Evolutionary conservation across 805 yeast genomes (phyloP).

Genomic region (Wickerhamiella parazyma): DNA sequence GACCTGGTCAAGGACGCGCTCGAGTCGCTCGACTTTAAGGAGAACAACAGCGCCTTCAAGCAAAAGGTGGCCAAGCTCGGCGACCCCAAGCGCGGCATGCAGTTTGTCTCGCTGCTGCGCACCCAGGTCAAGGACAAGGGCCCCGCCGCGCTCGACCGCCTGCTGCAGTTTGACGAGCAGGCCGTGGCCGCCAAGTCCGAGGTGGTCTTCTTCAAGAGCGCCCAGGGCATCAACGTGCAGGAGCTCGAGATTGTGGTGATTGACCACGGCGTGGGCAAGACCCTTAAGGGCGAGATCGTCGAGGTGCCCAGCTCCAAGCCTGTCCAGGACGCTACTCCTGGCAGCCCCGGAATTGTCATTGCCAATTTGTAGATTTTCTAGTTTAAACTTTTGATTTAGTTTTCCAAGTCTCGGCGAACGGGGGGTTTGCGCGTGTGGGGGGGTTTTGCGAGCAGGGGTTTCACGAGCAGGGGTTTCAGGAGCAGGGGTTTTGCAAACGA

Average conservation of each 20-base stretch:
- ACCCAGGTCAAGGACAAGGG: slow-evolving; percentile 55
- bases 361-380: slow-evolving; percentile 30
- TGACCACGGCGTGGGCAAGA: slow-evolving; percentile 59
- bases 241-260: slow-evolving; percentile 49
- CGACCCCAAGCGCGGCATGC: slow-evolving; percentile 97
- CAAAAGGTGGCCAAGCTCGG: slow-evolving; percentile 29
- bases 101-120: slow-evolving; percentile 77
- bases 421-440: too few relatives aligned
- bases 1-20: slow-evolving; percentile 68
- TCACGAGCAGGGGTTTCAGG: too few relatives aligned
- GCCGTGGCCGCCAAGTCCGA: slow-evolving; percentile 46
- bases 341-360: slow-evolving; percentile 76
- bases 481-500: too few relatives aligned
- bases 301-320: slow-evolving; percentile 55
- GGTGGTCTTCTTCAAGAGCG: slow-evolving; percentile 45
- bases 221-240: slow-evolving; percentile 43
- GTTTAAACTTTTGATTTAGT: not conserved
- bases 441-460: too few relatives aligned
- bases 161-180: slow-evolving; percentile 66
- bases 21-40: slow-evolving; percentile 24
- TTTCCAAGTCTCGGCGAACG: too few relatives aligned
- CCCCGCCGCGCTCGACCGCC: slow-evolving; percentile 74
- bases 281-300: slow-evolving; percentile 55
- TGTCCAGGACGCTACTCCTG: slow-evolving; percentile 79
- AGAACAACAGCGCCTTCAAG: slow-evolving; percentile 28